A percentile compares a stretch with the other conserved stretches of the same genome.
Evolutionary conservation across 2,329 filamentous ascomycete species (phyloP).

Genomic region (Xylaria multiplex): DNA sequence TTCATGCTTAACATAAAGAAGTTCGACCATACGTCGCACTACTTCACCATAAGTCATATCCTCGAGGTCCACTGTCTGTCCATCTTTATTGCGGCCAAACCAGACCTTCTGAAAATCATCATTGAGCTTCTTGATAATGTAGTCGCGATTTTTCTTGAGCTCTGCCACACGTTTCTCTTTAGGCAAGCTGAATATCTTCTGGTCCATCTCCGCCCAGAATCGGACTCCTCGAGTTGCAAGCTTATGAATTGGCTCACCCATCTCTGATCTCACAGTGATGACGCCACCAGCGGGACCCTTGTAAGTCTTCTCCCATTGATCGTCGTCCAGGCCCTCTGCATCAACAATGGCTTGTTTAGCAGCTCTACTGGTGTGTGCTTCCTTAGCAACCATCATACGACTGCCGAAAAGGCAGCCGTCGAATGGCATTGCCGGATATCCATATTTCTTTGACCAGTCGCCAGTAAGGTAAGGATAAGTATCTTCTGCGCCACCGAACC

Average conservation of each 20-base stretch:
- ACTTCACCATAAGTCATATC: slow-evolving; percentile 97
- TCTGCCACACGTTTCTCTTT: slow-evolving; percentile 92
- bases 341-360: slow-evolving; percentile 92
- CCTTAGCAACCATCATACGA: slow-evolving; percentile 94
- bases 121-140: slow-evolving; percentile 96
- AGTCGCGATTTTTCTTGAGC: slow-evolving; percentile 85
- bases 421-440: slow-evolving; percentile 92
- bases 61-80: slow-evolving; percentile 85
- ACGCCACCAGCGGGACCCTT: slow-evolving; percentile 91
- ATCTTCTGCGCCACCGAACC: slow-evolving; percentile 89
- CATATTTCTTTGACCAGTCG: slow-evolving; percentile 85
- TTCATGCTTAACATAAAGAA: slow-evolving; percentile 93
- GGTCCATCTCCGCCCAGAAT: slow-evolving; percentile 99
- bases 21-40: slow-evolving; percentile 83
- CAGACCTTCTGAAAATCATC: slow-evolving; percentile 97
- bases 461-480: slow-evolving; percentile 94
- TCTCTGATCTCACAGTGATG: slow-evolving; percentile 96
- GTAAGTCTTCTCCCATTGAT: slow-evolving; percentile 92
- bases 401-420: slow-evolving; percentile 91
- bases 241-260: slow-evolving; percentile 99
- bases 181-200: slow-evolving; percentile 96
- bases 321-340: slow-evolving; percentile 82
- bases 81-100: slow-evolving; percentile 87
- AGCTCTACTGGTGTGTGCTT: slow-evolving; percentile 85
- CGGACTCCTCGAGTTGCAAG: slow-evolving; percentile 93